Evolutionary conservation across 1,284 basidiomycete genomes (phyloP).

Genomic region (Trametes sp.): DNA sequence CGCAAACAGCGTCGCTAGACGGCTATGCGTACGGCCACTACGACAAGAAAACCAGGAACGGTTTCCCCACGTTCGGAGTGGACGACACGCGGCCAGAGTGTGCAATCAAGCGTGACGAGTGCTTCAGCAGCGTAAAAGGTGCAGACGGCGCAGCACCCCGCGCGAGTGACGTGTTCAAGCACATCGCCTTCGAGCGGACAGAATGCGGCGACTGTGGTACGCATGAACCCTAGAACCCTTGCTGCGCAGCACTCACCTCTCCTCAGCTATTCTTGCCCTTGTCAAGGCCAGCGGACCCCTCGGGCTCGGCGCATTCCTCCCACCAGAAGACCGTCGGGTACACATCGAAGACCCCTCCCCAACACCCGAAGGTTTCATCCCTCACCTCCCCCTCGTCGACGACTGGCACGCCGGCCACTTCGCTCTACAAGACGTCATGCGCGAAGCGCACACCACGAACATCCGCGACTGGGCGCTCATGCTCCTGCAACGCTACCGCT

Average conservation of each 20-base stretch:
- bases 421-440: conserved; percentile 47
- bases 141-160: conserved; percentile 15
- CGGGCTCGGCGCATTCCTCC: conserved; percentile 56
- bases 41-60: conserved; percentile 16
- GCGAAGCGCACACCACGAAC: conserved; percentile 40
- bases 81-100: conserved; percentile 22
- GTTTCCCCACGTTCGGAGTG: conserved; percentile 28
- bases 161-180: conserved; percentile 50
- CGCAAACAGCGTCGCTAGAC: conserved; percentile 37
- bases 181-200: conserved; percentile 52
- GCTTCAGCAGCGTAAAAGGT: conserved; percentile 31
- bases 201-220: conserved; percentile 58
- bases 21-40: conserved; percentile 40
- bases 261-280: conserved; percentile 52
- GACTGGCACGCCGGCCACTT: conserved; percentile 49
- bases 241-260: neutral
- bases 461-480: conserved; percentile 50
- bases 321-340: conserved; percentile 36
- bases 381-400: conserved; percentile 51
- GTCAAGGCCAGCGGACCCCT: conserved; percentile 51
- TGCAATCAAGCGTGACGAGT: conserved; percentile 33
- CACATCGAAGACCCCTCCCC: conserved; percentile 24
- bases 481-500: conserved; percentile 54
- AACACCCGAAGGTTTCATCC: conserved; percentile 20
- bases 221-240: conserved; percentile 30